Percentiles rank a stretch among this genome's conserved stretches.
Evolutionary conservation across 2,329 filamentous ascomycete genomes (phyloP).

Genomic region (Aspergillus eucalypticola): DNA sequence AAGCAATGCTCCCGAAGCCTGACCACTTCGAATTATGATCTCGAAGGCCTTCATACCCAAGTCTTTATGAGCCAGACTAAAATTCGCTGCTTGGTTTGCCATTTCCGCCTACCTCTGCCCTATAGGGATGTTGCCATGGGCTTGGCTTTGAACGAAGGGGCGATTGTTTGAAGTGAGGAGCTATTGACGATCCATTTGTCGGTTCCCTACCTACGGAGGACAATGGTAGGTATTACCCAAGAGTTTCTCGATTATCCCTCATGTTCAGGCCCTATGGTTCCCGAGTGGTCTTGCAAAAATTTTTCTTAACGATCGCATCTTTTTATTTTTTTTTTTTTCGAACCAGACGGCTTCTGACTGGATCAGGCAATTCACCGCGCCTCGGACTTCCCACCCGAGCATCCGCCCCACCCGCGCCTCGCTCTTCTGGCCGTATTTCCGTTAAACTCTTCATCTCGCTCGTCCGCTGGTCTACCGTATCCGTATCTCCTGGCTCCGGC

Average conservation of each 20-base stretch:
- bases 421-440: constrained; percentile 16
- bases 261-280: background rate
- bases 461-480: background rate
- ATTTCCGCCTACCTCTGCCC: constrained; percentile 8
- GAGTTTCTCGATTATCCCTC: background rate
- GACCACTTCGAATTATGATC: background rate
- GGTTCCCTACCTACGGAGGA: too few relatives aligned
- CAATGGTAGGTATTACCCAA: background rate
- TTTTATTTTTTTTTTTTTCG: too few relatives aligned
- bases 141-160: constrained; percentile 5
- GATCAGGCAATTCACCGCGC: constrained; percentile 20
- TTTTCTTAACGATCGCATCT: background rate
- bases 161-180: background rate
- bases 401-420: constrained; percentile 7
- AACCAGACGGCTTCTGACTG: background rate
- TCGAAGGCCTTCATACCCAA: background rate
- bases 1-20: background rate
- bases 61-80: background rate
- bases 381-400: constrained; percentile 9
- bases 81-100: background rate
- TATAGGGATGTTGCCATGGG: constrained; percentile 19
- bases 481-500: background rate
- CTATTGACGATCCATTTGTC: background rate
- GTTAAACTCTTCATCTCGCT: background rate
- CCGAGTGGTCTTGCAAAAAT: background rate